Percentiles rank a stretch among this genome's conserved stretches.
These are phyloP conservation scores for Cytidiella melzeri DNA, from an alignment of 768 basidiomycete species.

Conservation along the genomic window DNA sequence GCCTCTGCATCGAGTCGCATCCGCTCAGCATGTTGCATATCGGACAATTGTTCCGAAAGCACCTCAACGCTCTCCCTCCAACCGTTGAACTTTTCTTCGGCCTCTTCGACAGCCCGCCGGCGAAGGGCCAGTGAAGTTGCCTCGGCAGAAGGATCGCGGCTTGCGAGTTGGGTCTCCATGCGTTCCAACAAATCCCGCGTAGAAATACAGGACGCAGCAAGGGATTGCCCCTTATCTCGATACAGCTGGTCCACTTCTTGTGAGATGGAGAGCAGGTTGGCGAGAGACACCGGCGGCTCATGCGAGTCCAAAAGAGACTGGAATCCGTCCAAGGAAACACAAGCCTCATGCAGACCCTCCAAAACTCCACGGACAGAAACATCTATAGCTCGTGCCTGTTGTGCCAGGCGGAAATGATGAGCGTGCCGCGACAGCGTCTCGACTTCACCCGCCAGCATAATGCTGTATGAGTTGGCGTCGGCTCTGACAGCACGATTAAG, in stretches of 20 bases:
- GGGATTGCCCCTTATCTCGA: constrained; percentile 29
- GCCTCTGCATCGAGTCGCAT: constrained; percentile 3
- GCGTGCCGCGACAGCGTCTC: constrained; percentile 43
- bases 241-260: constrained; percentile 31
- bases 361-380: constrained; percentile 30
- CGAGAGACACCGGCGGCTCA: constrained; percentile 22
- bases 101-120: constrained; percentile 42
- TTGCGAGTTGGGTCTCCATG: constrained; percentile 46
- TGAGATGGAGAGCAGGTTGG: constrained; percentile 32
- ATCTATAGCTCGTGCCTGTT: constrained; percentile 51
- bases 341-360: constrained; percentile 30
- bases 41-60: constrained; percentile 30
- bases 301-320: constrained; percentile 30
- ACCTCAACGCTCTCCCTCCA: constrained; percentile 38
- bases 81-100: constrained; percentile 38
- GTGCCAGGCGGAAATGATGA: constrained; percentile 44
- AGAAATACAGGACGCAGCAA: constrained; percentile 44
- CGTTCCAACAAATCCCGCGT: constrained; percentile 48
- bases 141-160: constrained; percentile 38
- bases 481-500: constrained; percentile 64
- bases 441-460: constrained; percentile 52
- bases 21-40: constrained; percentile 29
- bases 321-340: constrained; percentile 33
- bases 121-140: constrained; percentile 46
- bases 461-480: constrained; percentile 62